These are phyloP conservation scores for Saturnispora dispora DNA, from an alignment of 805 yeast genomes.

Conservation along the genomic window DNA sequence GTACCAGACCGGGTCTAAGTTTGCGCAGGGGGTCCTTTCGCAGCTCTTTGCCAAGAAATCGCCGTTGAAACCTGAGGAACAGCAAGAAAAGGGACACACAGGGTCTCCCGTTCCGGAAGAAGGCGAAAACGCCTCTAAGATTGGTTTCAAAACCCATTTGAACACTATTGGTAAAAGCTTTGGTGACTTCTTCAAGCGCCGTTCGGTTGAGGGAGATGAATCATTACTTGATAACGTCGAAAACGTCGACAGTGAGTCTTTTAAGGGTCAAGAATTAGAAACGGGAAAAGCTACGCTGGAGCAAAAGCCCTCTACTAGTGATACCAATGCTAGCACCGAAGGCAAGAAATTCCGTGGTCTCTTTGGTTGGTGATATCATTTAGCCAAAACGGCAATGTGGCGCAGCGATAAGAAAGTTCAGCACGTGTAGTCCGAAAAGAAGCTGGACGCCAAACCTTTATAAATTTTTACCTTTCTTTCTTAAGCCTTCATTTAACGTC, in stretches of 20 bases:
- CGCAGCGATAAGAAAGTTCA: constrained; percentile 2
- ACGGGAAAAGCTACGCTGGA: neutral
- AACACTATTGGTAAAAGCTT: constrained; percentile 6
- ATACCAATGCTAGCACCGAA: neutral
- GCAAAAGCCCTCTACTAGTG: neutral
- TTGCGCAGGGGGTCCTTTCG: constrained; percentile 4
- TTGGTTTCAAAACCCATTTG: neutral
- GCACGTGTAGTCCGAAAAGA: neutral
- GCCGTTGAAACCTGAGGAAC: neutral
- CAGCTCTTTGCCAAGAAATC: constrained; percentile 13
- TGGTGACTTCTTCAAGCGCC: constrained; percentile 4
- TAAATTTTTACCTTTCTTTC: neutral
- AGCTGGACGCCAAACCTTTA: neutral
- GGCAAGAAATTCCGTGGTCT: neutral
- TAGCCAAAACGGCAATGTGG: neutral
- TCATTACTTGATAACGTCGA: neutral
- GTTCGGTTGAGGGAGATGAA: neutral
- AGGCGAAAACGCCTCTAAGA: neutral
- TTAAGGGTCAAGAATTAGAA: neutral
- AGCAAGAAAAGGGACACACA: neutral
- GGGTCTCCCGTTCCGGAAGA: neutral
- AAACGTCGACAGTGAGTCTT: neutral
- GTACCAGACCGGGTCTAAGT: neutral
- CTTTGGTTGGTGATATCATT: constrained; percentile 4
- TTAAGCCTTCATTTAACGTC: neutral